Conservation (phyloP, 2,329 filamentous ascomycete species). For the Rhynchosporium graminicola region DNA sequence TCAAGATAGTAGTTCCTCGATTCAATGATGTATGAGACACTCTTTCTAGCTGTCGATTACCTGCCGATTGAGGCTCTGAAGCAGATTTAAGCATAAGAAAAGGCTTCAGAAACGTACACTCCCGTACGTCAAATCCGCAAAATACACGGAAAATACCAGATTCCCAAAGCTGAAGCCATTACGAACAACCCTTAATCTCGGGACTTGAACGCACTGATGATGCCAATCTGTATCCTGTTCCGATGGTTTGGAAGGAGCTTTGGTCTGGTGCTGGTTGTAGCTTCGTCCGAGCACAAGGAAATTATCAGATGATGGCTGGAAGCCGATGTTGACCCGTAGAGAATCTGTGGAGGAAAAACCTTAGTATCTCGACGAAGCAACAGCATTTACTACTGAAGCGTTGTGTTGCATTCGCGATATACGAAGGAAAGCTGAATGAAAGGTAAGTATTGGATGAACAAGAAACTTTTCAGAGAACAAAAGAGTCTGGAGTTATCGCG, state of each 20-base stretch:
- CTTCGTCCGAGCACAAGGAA: slow-evolving; percentile 8
- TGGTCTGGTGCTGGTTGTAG: background rate
- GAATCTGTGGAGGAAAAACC: background rate
- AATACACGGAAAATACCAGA: background rate
- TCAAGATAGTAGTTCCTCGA: too few species aligned
- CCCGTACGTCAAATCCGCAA: background rate
- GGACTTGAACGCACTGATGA: slow-evolving; percentile 1
- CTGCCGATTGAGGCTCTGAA: too few species aligned
- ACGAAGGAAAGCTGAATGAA: too few species aligned
- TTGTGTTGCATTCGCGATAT: too few species aligned
- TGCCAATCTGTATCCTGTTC: background rate
- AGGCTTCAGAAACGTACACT: background rate
- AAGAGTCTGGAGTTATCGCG: too few species aligned
- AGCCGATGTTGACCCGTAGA: background rate
- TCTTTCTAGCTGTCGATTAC: too few species aligned
- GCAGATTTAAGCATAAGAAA: background rate
- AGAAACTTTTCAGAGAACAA: too few species aligned
- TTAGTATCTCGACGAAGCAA: too few species aligned
- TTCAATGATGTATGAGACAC: too few species aligned
- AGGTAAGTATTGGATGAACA: too few species aligned
- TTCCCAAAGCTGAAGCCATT: background rate
- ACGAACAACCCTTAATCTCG: background rate
- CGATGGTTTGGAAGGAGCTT: slow-evolving; percentile 2
- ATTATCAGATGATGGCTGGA: background rate
- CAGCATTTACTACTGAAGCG: too few species aligned